Base-by-base conservation (phyloP, 1,139 yeast species). In the Saccharomycopsis phalli region DNA sequence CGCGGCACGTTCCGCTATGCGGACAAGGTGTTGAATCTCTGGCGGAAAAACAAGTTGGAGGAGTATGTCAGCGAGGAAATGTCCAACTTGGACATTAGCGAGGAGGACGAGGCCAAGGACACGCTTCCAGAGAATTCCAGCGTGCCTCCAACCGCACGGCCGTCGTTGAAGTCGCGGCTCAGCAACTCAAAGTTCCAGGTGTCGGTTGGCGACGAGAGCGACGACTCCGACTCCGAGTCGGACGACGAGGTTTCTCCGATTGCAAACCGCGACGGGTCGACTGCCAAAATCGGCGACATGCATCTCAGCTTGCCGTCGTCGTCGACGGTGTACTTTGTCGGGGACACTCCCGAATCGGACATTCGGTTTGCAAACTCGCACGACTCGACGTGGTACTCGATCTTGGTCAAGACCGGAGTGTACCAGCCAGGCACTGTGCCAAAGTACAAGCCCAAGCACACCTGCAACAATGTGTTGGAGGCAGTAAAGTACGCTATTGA, bases 301-400 rank as follows among this genome's bases (percentile, higher is more conserved):
- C 58, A 62, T 1, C 45, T 76, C 51, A 77, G 78, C 49, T 65
- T 81, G 49, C 93, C 93, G 10, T 87, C 88, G 10, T 87, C 91
- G 2, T 78, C 86, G 4, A 81, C 91, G 0, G 93, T 82, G 16
- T 83, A 82, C 59, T 83, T 83, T 63, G 93, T 83, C 37, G 94
- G 94, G 51, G 94, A 83, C 57, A 83, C 94, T n/a, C 94, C 94
- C 13, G 94, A 82, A 59, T 79, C 88, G 3, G 94, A 83, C 60
- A 82, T 83, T 49, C 68, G 93, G 56, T 83, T 83, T 61, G 94
- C 94, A 41, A 83, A 83, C 62, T 76, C 87, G 18, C 91, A 81
- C 59, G 94, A 83, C 56, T 73, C 71, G 46, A 75, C 84, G 32
- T 83, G 94, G 94, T 76, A 70, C 58, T 81, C 93, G 17, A 82